Percentiles rank a stretch among this genome's conserved stretches.
Evolutionary conservation across 176 grass and related monocot species (phyloP).

Genomic region (Phragmites australis): DNA sequence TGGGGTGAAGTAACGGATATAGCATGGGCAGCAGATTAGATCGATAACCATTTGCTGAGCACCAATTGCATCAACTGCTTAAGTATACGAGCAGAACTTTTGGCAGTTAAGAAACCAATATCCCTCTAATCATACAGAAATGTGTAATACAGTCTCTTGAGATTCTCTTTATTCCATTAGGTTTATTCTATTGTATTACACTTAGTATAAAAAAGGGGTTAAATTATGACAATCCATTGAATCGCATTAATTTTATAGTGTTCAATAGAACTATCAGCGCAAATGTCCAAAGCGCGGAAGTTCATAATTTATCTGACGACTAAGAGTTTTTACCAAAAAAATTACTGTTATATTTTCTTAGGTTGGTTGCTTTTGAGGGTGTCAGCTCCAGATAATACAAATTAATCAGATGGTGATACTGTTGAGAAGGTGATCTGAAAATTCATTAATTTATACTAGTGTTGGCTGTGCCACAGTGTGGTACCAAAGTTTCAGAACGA

Average conservation of each 20-base stretch:
- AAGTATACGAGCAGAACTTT: not conserved
- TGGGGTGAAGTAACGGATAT: not conserved
- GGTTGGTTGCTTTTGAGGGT: not conserved
- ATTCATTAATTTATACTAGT: slow-evolving; percentile 22
- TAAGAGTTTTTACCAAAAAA: slow-evolving; percentile 8
- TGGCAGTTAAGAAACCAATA: not conserved
- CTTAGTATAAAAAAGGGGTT: not conserved
- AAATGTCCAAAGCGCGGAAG: not conserved
- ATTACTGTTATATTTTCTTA: not conserved
- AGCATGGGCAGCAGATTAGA: not conserved
- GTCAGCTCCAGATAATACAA: not conserved
- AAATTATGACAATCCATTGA: not conserved
- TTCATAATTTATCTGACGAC: not conserved
- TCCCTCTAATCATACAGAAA: not conserved
- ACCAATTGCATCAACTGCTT: not conserved
- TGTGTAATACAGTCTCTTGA: not conserved
- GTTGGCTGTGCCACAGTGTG: not conserved
- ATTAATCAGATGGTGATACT: slow-evolving; percentile 10
- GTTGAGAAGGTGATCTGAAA: slow-evolving; percentile 1
- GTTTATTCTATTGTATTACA: not conserved
- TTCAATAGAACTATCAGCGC: not conserved
- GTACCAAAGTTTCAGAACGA: not conserved
- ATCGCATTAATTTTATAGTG: not conserved
- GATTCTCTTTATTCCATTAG: not conserved
- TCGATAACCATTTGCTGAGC: not conserved